phyloP scores from a whole-genome alignment of 805 yeast genomes.

The Candida suzukii region DNA sequence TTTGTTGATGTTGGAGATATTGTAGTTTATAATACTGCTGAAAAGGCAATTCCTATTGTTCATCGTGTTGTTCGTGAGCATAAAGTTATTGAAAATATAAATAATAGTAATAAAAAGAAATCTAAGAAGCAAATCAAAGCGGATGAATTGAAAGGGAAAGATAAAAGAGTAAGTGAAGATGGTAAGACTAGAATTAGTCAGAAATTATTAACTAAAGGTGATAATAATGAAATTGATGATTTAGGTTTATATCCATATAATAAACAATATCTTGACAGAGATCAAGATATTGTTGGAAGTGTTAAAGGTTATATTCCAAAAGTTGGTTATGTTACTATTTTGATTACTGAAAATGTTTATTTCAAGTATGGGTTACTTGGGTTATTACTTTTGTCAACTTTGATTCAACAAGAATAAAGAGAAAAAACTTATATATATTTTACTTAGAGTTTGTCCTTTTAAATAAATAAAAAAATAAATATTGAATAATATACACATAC shows the following conservation, averaged over 20 bases:
- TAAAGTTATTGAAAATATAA: constrained; percentile 25
- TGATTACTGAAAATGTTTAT: constrained; percentile 82
- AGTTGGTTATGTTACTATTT: constrained; percentile 85
- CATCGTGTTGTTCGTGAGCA: constrained; percentile 92
- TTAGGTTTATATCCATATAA: constrained; percentile 73
- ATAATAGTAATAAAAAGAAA: constrained; percentile 9
- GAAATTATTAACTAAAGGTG: constrained; percentile 86
- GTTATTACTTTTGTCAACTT: constrained; percentile 60
- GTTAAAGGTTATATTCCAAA: constrained; percentile 90
- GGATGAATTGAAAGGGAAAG: constrained; percentile 4
- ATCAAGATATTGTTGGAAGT: constrained; percentile 76
- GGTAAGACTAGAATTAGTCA: constrained; percentile 35
- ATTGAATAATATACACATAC: not conserved
- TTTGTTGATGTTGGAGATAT: constrained; percentile 78
- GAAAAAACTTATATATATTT: not conserved
- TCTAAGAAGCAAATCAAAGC: constrained; percentile 5
- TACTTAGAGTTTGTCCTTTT: not conserved
- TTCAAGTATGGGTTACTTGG: constrained; percentile 77
- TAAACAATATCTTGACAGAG: constrained; percentile 70
- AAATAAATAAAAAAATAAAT: not conserved
- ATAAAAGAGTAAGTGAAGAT: constrained; percentile 5
- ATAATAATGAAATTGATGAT: constrained; percentile 90
- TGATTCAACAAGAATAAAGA: constrained; percentile 47
- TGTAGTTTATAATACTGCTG: constrained; percentile 82
- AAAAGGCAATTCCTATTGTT: constrained; percentile 87